phyloP scores from a whole-genome alignment of 331 rosid species.

The Dryas integrifolia region DNA sequence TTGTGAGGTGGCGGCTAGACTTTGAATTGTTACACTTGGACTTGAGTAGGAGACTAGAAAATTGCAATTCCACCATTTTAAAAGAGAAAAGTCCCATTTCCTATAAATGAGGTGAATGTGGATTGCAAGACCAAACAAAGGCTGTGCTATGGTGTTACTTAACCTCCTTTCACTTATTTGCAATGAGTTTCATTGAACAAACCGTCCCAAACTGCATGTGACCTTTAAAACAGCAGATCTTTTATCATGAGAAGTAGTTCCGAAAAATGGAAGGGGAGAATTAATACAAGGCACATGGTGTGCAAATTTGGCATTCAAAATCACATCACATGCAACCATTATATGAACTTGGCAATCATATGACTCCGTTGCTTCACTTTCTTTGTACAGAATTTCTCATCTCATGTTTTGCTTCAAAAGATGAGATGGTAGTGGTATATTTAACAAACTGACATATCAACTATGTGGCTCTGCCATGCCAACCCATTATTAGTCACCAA shows the following conservation, averaged over 20 bases:
- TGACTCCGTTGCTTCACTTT: background rate
- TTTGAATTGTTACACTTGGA: too few species aligned
- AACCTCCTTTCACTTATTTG: too few species aligned
- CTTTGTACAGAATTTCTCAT: background rate
- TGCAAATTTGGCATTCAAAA: background rate
- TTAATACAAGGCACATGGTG: background rate
- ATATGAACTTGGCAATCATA: background rate
- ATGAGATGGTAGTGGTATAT: background rate
- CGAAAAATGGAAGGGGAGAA: background rate
- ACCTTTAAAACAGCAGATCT: background rate
- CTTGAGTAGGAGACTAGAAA: too few species aligned
- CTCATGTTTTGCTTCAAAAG: background rate
- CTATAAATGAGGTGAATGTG: too few species aligned
- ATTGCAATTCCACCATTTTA: too few species aligned
- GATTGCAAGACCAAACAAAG: too few species aligned
- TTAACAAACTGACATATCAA: background rate
- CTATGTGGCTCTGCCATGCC: background rate
- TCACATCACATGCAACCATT: background rate
- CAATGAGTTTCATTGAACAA: too few species aligned
- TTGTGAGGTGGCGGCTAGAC: too few species aligned
- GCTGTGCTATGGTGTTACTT: too few species aligned
- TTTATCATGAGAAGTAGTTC: background rate
- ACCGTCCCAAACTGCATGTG: background rate
- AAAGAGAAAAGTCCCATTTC: too few species aligned
- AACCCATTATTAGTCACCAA: background rate